These are phyloP conservation scores for Agapanthus africanus DNA, from an alignment of 106 monocot species.

Conservation along the genomic window DNA sequence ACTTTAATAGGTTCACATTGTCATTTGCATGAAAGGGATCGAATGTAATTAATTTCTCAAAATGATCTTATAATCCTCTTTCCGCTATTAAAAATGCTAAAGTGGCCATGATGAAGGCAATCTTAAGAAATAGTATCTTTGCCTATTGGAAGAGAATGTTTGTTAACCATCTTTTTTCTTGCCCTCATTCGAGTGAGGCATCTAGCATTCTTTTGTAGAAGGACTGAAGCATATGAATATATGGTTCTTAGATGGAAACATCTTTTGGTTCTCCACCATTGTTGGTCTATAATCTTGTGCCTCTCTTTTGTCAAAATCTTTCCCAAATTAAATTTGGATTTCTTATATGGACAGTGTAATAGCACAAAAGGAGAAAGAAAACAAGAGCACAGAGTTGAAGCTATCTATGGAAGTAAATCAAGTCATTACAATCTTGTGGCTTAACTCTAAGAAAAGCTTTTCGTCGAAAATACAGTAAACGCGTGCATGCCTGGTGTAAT, in stretches of 20 bases:
- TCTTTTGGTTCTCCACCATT: neutral
- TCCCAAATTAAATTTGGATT: neutral
- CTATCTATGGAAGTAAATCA: neutral
- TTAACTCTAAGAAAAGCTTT: too few species aligned
- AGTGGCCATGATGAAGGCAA: neutral
- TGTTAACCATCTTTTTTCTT: slow-evolving; percentile 1
- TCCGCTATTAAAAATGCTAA: neutral
- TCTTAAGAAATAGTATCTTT: slow-evolving; percentile 8
- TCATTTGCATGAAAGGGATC: neutral
- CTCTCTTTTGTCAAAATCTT: neutral
- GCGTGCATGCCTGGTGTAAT: too few species aligned
- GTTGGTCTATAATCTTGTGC: neutral
- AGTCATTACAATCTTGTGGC: too few species aligned
- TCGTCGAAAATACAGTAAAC: too few species aligned
- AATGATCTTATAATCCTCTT: neutral
- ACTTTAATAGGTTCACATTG: neutral
- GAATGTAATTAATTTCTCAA: neutral
- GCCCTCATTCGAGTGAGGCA: neutral
- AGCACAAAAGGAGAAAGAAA: neutral
- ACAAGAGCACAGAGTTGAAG: neutral
- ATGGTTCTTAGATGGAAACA: neutral
- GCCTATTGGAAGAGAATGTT: neutral
- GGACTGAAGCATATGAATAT: neutral
- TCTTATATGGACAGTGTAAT: neutral
- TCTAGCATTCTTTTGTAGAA: neutral